Conservation (phyloP, 441 rosid genomes). For the Gossypium laxum region DNA sequence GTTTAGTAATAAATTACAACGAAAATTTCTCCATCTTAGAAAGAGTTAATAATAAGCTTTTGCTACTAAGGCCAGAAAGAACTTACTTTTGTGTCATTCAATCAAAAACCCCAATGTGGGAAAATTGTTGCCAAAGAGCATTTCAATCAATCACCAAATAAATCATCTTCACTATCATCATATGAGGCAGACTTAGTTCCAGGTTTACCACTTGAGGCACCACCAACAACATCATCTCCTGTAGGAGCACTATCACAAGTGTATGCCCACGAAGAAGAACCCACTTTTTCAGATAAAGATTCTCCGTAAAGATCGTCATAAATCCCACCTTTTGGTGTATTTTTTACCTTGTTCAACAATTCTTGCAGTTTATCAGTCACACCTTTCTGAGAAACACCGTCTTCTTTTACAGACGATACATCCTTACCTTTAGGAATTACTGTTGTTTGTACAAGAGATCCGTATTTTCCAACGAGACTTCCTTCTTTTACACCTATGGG, state of each 20-base stretch:
- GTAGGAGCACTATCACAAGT: slow-evolving; percentile 25
- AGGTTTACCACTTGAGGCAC: slow-evolving; percentile 22
- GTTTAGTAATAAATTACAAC: slow-evolving; percentile 25
- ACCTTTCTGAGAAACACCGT: slow-evolving; percentile 34
- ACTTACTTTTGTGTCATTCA: neutral
- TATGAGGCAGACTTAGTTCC: slow-evolving; percentile 17
- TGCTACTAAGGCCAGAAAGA: neutral
- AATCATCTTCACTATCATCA: slow-evolving; percentile 54
- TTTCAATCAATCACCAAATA: slow-evolving; percentile 58
- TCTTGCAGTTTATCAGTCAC: slow-evolving; percentile 66
- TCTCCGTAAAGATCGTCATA: slow-evolving; percentile 74
- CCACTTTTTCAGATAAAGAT: slow-evolving; percentile 55
- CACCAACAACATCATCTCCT: slow-evolving; percentile 22
- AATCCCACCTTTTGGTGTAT: slow-evolving; percentile 37
- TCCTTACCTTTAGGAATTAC: slow-evolving; percentile 75
- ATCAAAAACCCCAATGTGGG: neutral
- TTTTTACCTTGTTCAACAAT: slow-evolving; percentile 31
- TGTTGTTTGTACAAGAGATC: slow-evolving; percentile 67
- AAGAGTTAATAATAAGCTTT: slow-evolving; percentile 12
- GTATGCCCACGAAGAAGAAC: slow-evolving; percentile 73
- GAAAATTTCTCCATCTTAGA: slow-evolving; percentile 25
- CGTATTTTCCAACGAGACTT: slow-evolving; percentile 91
- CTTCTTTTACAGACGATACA: slow-evolving; percentile 33
- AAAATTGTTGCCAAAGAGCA: neutral
- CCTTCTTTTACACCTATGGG: slow-evolving; percentile 91